These are phyloP conservation scores for Acorus gramineus DNA, from an alignment of 106 monocot genomes.

Conservation along the genomic window DNA sequence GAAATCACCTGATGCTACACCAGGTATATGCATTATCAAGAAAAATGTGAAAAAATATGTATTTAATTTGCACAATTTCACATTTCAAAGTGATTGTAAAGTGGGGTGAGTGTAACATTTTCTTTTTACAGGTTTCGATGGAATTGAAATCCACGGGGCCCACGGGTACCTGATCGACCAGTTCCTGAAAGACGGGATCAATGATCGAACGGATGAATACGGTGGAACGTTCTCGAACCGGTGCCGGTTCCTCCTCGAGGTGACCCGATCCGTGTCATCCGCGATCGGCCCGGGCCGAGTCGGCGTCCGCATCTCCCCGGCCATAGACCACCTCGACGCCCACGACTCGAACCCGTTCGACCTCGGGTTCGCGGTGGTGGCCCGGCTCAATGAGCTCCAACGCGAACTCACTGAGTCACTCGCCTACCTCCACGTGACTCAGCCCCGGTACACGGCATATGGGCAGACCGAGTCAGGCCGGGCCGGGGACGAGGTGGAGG, in stretches of 20 bases:
- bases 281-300: constrained; percentile 55
- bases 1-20: too few relatives aligned
- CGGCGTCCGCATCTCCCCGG: constrained; percentile 78
- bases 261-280: constrained; percentile 30
- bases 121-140: constrained; percentile 55
- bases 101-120: too few relatives aligned
- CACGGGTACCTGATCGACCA: constrained; percentile 96
- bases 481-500: constrained; percentile 52
- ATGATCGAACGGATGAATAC: constrained; percentile 69
- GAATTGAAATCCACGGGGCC: constrained; percentile 94
- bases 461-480: constrained; percentile 78
- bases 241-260: constrained; percentile 48
- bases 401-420: constrained; percentile 23
- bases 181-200: constrained; percentile 96
- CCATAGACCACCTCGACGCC: constrained; percentile 90
- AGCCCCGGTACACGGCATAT: constrained; percentile 82
- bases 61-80: too few relatives aligned
- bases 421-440: constrained; percentile 89
- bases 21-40: too few relatives aligned
- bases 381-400: constrained; percentile 53
- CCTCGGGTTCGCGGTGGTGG: constrained; percentile 54
- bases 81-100: too few relatives aligned
- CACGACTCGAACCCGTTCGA: constrained; percentile 52
- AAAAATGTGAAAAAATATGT: too few relatives aligned
- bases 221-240: constrained; percentile 65